These are phyloP conservation scores for Spathaspora gorwiae DNA, from an alignment of 805 yeast species.

Conservation along the genomic window DNA sequence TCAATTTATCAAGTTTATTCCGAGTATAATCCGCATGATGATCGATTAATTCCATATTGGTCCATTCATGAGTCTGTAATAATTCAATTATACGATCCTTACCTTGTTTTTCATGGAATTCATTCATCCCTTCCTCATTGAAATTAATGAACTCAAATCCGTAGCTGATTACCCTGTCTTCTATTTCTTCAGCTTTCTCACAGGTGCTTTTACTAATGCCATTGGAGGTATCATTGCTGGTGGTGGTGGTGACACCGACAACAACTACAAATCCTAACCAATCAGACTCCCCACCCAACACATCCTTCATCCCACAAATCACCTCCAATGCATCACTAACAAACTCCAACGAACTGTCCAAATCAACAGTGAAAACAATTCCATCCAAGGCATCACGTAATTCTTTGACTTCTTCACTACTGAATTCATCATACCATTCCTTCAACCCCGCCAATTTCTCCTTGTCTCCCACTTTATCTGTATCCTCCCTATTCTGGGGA, in stretches of 20 bases:
- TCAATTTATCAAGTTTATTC: conserved; percentile 16
- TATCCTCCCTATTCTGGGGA: conserved; percentile 16
- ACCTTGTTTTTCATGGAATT: conserved; percentile 42
- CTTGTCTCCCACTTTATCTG: background rate
- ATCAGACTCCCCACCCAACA: conserved; percentile 11
- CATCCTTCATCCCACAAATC: conserved; percentile 9
- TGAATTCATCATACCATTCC: conserved; percentile 39
- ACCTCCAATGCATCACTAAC: conserved; percentile 16
- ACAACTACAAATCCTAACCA: conserved; percentile 31
- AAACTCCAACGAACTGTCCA: conserved; percentile 17
- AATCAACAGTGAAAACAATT: conserved; percentile 36
- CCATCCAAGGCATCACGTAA: conserved; percentile 46
- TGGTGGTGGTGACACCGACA: conserved; percentile 27
- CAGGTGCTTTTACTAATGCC: no score
- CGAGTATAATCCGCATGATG: conserved; percentile 13
- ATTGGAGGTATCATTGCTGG: background rate
- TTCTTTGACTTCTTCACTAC: conserved; percentile 32
- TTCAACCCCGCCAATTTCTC: conserved; percentile 17
- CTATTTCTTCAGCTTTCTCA: conserved; percentile 16
- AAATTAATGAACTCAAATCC: conserved; percentile 44
- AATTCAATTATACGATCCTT: conserved; percentile 40
- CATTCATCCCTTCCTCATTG: conserved; percentile 30
- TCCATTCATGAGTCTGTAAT: conserved; percentile 49
- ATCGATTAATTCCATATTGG: conserved; percentile 12
- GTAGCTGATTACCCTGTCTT: conserved; percentile 31